Percentiles rank a stretch among this genome's conserved stretches.
Conservation (phyloP, 2,329 filamentous ascomycete genomes). For the Aspergillus melleus region DNA sequence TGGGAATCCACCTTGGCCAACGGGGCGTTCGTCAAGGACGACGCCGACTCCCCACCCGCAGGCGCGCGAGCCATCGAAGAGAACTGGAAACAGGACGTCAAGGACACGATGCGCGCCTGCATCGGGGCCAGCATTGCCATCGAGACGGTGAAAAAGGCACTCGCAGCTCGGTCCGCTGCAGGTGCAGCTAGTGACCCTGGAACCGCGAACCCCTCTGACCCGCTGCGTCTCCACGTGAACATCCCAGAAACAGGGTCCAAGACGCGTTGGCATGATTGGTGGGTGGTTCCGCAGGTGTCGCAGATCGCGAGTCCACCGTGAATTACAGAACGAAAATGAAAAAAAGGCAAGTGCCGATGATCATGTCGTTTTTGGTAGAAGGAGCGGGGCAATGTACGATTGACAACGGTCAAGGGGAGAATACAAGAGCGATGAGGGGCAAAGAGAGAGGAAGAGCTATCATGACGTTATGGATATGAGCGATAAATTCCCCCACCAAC, state of each 20-base stretch:
- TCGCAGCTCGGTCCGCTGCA: constrained; percentile 32
- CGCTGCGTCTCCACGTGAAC: constrained; percentile 33
- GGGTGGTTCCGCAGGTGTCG: constrained; percentile 44
- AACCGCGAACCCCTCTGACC: neutral
- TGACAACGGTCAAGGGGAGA: neutral
- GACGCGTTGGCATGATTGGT: constrained; percentile 47
- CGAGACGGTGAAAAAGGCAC: constrained; percentile 58
- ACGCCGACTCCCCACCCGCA: constrained; percentile 4
- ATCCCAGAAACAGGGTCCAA: constrained; percentile 42
- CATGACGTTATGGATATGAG: neutral
- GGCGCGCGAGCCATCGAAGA: constrained; percentile 55
- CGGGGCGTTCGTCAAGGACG: constrained; percentile 34
- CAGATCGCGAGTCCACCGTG: constrained; percentile 1
- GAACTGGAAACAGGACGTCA: constrained; percentile 62
- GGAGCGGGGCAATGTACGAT: no score
- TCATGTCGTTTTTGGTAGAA: no score
- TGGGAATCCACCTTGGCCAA: constrained; percentile 45
- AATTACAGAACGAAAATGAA: neutral
- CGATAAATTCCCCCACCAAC: neutral
- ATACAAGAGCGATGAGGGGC: neutral
- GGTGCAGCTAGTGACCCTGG: neutral
- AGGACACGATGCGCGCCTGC: constrained; percentile 65
- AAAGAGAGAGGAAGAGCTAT: neutral
- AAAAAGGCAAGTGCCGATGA: no score
- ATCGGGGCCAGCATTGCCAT: constrained; percentile 69